phyloP scores from a whole-genome alignment of 1,139 yeast species.

The Suhomyces ambrosiae region DNA sequence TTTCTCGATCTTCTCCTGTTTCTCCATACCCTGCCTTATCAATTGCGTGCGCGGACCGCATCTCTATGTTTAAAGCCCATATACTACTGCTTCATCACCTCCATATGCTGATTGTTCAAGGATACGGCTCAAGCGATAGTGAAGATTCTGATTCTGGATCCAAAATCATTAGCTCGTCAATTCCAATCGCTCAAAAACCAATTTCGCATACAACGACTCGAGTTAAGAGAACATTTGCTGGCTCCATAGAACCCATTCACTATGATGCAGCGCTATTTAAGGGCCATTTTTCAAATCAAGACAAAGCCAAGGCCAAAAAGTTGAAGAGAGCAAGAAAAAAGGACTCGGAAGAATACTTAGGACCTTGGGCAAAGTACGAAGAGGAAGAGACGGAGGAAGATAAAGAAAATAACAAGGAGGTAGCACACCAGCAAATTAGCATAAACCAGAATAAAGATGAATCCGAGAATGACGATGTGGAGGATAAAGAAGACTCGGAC shows the following conservation, averaged over 20 bases:
- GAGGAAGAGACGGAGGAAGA: slow-evolving; percentile 15
- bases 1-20: too few species aligned
- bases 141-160: slow-evolving; percentile 7
- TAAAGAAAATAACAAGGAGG: slow-evolving; percentile 12
- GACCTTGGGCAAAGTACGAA: slow-evolving; percentile 61
- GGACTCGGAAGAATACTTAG: slow-evolving; percentile 42
- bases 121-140: slow-evolving; percentile 33
- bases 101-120: slow-evolving; percentile 25
- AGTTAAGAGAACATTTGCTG: slow-evolving; percentile 7
- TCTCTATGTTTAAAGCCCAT: too few species aligned
- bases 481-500: slow-evolving; percentile 1
- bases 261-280: slow-evolving; percentile 6
- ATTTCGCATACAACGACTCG: too few species aligned
- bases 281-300: slow-evolving; percentile 1
- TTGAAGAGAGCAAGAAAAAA: slow-evolving; percentile 14
- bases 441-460: slow-evolving; percentile 2
- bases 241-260: slow-evolving; percentile 4
- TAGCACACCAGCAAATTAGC: too few species aligned
- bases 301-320: slow-evolving; percentile 11
- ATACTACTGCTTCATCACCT: background rate
- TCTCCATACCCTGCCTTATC: background rate
- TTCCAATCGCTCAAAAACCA: too few species aligned
- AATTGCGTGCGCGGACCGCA: too few species aligned
- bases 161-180: too few species aligned
- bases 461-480: slow-evolving; percentile 5